These are phyloP conservation scores for Claviceps pusilla DNA, from an alignment of 2,329 filamentous ascomycete species.

Conservation along the genomic window DNA sequence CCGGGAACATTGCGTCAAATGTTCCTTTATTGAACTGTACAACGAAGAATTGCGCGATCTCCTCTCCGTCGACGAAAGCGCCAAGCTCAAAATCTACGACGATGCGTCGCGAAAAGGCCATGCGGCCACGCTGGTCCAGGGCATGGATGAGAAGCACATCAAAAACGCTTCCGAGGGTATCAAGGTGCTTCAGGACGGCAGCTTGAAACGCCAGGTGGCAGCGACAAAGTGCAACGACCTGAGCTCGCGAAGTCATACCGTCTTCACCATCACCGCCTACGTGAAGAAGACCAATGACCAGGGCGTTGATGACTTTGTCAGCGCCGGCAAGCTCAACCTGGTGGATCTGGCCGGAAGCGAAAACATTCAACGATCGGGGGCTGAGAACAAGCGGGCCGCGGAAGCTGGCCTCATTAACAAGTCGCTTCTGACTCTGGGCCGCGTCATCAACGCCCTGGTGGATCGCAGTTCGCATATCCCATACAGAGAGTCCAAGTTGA, in stretches of 20 bases:
- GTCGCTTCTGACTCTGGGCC: constrained; percentile 81
- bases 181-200: constrained; percentile 74
- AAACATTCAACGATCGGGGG: constrained; percentile 91
- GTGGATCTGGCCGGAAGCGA: constrained; percentile 95
- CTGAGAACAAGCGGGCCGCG: constrained; percentile 91
- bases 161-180: constrained; percentile 74
- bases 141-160: constrained; percentile 94
- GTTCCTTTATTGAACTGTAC: constrained; percentile 96
- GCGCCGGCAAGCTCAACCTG: constrained; percentile 84
- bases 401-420: constrained; percentile 98
- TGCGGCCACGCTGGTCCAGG: constrained; percentile 75
- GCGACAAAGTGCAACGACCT: constrained; percentile 99
- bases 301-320: constrained; percentile 79
- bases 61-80: constrained; percentile 62
- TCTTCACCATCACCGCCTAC: constrained; percentile 90
- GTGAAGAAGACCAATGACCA: constrained; percentile 68
- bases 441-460: constrained; percentile 94
- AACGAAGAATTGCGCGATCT: constrained; percentile 93
- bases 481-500: constrained; percentile 86
- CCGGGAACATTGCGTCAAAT: constrained; percentile 80
- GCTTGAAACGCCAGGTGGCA: constrained; percentile 90
- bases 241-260: constrained; percentile 89
- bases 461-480: constrained; percentile 84
- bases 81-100: constrained; percentile 91
- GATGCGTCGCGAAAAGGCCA: constrained; percentile 79